phyloP scores from a whole-genome alignment of 176 grass and related monocot genomes.

The Tuctoria greenei region DNA sequence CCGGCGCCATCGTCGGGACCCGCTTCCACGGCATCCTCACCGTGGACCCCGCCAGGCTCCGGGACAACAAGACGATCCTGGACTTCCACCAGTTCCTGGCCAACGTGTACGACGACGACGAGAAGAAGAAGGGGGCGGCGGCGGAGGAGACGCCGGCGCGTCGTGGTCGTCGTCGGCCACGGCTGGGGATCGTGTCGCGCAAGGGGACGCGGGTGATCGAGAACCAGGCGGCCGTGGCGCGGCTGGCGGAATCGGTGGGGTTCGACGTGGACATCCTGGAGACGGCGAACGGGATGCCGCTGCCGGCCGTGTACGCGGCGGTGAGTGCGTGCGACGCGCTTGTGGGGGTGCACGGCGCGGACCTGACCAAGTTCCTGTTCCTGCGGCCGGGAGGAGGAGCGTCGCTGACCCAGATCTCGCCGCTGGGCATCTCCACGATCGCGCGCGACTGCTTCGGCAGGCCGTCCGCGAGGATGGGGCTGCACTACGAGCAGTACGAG shows the following conservation, averaged over 20 bases:
- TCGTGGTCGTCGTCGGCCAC: not conserved
- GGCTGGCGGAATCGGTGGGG: not conserved
- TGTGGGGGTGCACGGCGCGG: conserved; percentile 79
- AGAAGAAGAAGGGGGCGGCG: too few relatives aligned
- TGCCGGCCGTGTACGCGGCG: conserved; percentile 33
- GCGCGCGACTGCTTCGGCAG: conserved; percentile 45
- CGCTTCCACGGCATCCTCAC: conserved; percentile 59
- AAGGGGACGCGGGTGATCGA: conserved; percentile 64
- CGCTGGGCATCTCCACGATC: conserved; percentile 36
- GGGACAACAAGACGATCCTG: conserved; percentile 38
- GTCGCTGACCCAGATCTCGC: conserved; percentile 50
- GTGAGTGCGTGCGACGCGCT: conserved; percentile 62
- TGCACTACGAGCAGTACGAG: conserved; percentile 63
- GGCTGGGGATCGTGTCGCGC: conserved; percentile 57
- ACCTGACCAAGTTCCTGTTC: conserved; percentile 72
- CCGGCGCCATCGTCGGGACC: conserved; percentile 49
- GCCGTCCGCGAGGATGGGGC: conserved; percentile 46
- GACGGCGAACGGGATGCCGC: conserved; percentile 37
- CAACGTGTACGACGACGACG: too few relatives aligned
- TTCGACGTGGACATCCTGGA: conserved; percentile 58
- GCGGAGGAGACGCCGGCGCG: too few relatives aligned
- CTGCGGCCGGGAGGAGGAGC: conserved; percentile 53
- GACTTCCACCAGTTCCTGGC: conserved; percentile 56
- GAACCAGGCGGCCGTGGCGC: conserved; percentile 56
- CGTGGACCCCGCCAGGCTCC: conserved; percentile 30